A percentile compares a stretch with the other conserved stretches of the same genome.
Conservation (phyloP, 2,329 filamentous ascomycete genomes). For the Chrysosphaeria jannelii region DNA sequence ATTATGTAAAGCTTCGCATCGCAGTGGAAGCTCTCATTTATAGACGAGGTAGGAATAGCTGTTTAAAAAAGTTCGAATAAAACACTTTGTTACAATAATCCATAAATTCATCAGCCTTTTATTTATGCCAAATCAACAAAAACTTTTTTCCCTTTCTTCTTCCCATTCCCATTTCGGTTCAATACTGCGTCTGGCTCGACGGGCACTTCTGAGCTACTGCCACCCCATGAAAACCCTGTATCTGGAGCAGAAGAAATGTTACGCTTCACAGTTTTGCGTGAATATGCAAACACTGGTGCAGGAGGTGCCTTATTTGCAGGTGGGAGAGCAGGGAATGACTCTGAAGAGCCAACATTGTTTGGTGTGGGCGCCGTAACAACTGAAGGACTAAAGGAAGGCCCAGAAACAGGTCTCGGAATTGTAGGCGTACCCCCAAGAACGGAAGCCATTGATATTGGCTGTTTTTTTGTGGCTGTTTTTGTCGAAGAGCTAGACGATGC, state of each 20-base stretch:
- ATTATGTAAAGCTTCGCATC: no score
- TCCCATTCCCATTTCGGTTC: constrained; percentile 12
- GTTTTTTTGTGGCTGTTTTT: constrained; percentile 2
- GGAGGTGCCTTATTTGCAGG: constrained; percentile 37
- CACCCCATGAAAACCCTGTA: constrained; percentile 21
- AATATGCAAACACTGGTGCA: constrained; percentile 31
- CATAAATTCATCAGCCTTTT: not conserved
- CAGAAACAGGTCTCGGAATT: not conserved
- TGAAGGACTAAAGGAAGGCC: no score
- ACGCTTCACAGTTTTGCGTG: constrained; percentile 20
- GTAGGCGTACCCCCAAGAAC: constrained; percentile 3
- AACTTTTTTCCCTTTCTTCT: constrained; percentile 30
- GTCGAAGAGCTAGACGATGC: constrained; percentile 2
- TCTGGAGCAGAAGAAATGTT: constrained; percentile 16
- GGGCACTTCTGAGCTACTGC: constrained; percentile 3
- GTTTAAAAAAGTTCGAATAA: no score
- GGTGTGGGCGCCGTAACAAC: no score
- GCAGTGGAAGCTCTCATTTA: no score
- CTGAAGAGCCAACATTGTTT: no score
- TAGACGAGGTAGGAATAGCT: no score
- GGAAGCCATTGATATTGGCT: constrained; percentile 3
- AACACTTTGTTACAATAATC: no score
- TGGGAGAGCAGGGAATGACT: constrained; percentile 62
- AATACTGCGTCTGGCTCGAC: constrained; percentile 7
- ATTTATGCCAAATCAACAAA: constrained; percentile 26